Percentiles rank a stretch among this genome's conserved stretches.
Evolutionary conservation across 2,329 filamentous ascomycete species (phyloP).

Genomic region (Cladophialophora bantiana): DNA sequence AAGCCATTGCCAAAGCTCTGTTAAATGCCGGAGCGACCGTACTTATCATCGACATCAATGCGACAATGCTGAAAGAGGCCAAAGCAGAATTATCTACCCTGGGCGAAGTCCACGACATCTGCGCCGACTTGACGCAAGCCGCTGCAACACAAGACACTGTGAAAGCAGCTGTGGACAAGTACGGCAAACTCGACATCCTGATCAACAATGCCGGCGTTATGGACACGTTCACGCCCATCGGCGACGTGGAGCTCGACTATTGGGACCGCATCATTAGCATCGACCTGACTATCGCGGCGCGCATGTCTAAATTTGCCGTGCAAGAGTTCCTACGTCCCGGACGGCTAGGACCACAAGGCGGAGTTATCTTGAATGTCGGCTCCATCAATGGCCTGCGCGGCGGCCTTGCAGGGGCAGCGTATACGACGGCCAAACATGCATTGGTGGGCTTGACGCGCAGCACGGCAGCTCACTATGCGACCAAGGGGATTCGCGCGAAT

Average conservation of each 20-base stretch:
- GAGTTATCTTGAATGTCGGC: not conserved
- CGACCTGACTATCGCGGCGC: not conserved
- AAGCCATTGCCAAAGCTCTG: not conserved
- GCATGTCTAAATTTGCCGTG: not conserved
- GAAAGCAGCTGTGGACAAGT: not conserved
- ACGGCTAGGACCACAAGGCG: no score
- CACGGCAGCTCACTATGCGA: conserved; percentile 63
- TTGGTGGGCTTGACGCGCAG: conserved; percentile 63
- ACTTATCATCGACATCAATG: not conserved
- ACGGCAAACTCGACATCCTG: not conserved
- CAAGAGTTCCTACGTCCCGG: not conserved
- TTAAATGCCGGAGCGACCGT: not conserved
- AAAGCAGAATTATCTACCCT: not conserved
- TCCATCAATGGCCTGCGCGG: not conserved
- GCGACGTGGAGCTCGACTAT: not conserved
- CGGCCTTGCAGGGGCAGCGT: conserved; percentile 52
- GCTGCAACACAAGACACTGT: not conserved
- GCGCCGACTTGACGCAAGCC: not conserved
- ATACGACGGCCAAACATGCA: conserved; percentile 63
- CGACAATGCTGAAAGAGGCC: not conserved
- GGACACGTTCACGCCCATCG: not conserved
- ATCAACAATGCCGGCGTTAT: not conserved
- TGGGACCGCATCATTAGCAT: not conserved
- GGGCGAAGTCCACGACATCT: not conserved
- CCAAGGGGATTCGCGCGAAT: conserved; percentile 61